Evolutionary conservation across 73 alveolate genomes (phyloP).

Genomic region (Strombidium stylifer): DNA sequence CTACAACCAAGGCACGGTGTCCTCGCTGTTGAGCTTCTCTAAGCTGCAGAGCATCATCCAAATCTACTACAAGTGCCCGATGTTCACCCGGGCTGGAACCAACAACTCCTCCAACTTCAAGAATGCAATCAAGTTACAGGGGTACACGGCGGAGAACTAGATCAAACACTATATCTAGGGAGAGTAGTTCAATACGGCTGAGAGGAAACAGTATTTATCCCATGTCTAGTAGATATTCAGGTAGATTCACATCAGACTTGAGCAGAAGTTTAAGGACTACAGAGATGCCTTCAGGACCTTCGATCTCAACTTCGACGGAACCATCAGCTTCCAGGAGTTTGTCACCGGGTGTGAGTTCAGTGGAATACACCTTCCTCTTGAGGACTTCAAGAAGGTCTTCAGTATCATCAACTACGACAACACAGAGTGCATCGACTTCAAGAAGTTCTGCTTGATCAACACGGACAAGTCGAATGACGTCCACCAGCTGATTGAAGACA

Average conservation of each 20-base stretch:
- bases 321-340: slow-evolving; percentile 23
- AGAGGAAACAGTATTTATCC: no score
- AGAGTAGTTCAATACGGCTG: no score
- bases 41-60: no score
- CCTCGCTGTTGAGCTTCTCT: no score
- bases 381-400: slow-evolving; percentile 16
- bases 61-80: no score
- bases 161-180: no score
- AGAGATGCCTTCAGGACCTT: background rate
- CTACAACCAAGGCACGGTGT: no score
- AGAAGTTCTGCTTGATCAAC: slow-evolving; percentile 18
- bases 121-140: no score
- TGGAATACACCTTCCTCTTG: slow-evolving; percentile 2
- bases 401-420: background rate
- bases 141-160: no score
- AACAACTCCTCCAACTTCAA: no score
- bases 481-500: slow-evolving; percentile 20
- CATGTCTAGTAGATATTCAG: slow-evolving; percentile 5
- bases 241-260: background rate
- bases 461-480: slow-evolving; percentile 45
- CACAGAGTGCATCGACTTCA: slow-evolving; percentile 7
- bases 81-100: no score
- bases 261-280: slow-evolving; percentile 1
- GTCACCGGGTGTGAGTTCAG: background rate
- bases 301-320: slow-evolving; percentile 4